These are phyloP conservation scores for Leucogyrophana mollusca DNA, from an alignment of 768 basidiomycete genomes.

Conservation along the genomic window DNA sequence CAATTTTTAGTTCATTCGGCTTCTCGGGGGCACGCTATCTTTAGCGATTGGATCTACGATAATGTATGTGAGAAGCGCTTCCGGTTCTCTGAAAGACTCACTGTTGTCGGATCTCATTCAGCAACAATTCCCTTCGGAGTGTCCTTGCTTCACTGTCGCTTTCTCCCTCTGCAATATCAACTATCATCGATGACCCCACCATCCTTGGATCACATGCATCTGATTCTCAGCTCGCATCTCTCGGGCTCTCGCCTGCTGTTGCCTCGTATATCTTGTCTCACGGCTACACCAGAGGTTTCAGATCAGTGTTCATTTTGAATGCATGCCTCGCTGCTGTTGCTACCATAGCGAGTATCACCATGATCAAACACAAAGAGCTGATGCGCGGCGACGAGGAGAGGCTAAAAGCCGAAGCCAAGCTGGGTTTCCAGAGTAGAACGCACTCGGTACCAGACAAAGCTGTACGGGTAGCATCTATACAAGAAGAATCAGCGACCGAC, in stretches of 20 bases:
- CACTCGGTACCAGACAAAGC: too few species aligned
- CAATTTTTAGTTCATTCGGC: slow-evolving; percentile 69
- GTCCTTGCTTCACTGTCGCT: slow-evolving; percentile 39
- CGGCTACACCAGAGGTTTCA: slow-evolving; percentile 59
- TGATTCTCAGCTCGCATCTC: slow-evolving; percentile 27
- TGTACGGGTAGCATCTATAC: too few species aligned
- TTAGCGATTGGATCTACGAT: slow-evolving; percentile 63
- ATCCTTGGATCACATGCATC: slow-evolving; percentile 29
- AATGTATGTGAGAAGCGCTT: slow-evolving; percentile 46
- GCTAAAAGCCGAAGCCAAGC: slow-evolving; percentile 40
- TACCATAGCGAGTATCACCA: slow-evolving; percentile 51
- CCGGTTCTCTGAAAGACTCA: neutral
- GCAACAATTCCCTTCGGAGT: slow-evolving; percentile 47
- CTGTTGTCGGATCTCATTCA: slow-evolving; percentile 4
- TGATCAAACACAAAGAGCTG: slow-evolving; percentile 64
- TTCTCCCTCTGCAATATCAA: slow-evolving; percentile 34
- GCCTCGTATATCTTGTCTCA: slow-evolving; percentile 42
- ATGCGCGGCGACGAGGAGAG: slow-evolving; percentile 54
- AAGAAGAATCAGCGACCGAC: too few species aligned
- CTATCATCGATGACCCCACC: slow-evolving; percentile 50
- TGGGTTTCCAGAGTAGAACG: too few species aligned
- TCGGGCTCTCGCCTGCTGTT: slow-evolving; percentile 36
- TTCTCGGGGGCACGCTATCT: slow-evolving; percentile 68
- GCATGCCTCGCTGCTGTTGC: slow-evolving; percentile 53
- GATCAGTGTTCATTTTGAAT: slow-evolving; percentile 59